These are phyloP conservation scores for Geotrichum aggregatum DNA, from an alignment of 1,139 yeast genomes.

Conservation along the genomic window DNA sequence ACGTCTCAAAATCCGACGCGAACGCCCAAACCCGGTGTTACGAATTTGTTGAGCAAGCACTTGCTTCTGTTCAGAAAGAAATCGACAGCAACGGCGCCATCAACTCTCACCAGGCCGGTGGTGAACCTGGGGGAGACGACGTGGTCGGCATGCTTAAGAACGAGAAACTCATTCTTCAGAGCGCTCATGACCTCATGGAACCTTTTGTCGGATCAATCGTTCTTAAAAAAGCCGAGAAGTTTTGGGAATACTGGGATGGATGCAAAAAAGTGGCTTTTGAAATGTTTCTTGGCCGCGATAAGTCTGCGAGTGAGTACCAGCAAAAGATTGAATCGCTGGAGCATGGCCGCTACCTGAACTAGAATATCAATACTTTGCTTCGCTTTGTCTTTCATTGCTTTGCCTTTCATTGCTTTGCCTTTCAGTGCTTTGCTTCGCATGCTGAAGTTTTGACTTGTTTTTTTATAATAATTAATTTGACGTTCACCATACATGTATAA, in stretches of 20 bases:
- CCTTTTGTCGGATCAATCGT: conserved; percentile 8
- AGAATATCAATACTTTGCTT: neutral
- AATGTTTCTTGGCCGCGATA: conserved; percentile 5
- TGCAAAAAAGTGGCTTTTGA: conserved; percentile 10
- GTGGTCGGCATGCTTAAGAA: conserved; percentile 1
- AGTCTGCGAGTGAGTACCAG: neutral
- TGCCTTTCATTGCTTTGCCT: no score
- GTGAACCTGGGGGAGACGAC: neutral
- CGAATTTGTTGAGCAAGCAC: conserved; percentile 29
- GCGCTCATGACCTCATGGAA: conserved; percentile 3
- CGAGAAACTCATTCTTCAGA: conserved; percentile 1
- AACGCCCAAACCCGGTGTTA: conserved; percentile 35
- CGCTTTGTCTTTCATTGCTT: no score
- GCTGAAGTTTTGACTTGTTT: no score
- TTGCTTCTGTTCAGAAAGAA: conserved; percentile 22
- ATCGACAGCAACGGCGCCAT: conserved; percentile 4
- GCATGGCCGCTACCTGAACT: conserved; percentile 7
- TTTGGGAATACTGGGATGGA: conserved; percentile 14
- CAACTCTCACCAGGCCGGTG: neutral
- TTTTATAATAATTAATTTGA: no score
- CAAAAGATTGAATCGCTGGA: neutral
- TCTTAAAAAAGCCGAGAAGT: conserved; percentile 7
- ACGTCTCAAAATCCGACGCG: conserved; percentile 32
- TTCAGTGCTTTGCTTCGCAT: no score
- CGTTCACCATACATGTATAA: no score